Base-by-base conservation (phyloP, 2,329 filamentous ascomycete species). In the Trichoderma sp. region DNA sequence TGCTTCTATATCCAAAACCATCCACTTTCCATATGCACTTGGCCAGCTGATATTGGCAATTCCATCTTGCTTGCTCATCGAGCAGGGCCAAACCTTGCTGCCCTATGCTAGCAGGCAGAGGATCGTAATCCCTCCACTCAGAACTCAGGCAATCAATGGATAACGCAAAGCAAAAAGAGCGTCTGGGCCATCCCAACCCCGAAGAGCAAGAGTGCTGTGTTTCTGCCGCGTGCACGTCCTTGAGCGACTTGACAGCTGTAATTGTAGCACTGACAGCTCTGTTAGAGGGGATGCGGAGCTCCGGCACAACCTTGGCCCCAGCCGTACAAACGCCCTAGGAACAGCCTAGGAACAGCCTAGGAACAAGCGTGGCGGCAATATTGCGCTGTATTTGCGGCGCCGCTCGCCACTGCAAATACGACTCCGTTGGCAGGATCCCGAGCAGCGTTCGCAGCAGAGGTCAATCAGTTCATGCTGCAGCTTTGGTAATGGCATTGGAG, bases 251-350 rank as follows among this genome's bases (percentile, higher is more conserved):
- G 24, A 35, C 33, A 35, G 33, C 33, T 13, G 64, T 43, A 31
- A 60, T 53, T 37, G 29, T 40, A 53, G 55, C 10, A 37, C 29
- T 58, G 63, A 59, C 31, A 27, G 37, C 37, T 68, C 58, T 40
- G 10, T 4, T 40, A 21, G 35, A 29, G 57, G 35, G 53, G 29
- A 57, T 33, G 49, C 66, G 57, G 57, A 68, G 66, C 66, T 47
- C 56, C 47, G 49, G 58, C 58, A 56, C 49, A 68, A 56, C 58
- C 40, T 31, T 52, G 40, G 29, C 40, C 52, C 35, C 40, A 62
- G 67, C 29, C 35, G 21, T 37, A 52, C 57, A 43, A 56, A 27
- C 24, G 35, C 57, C 37, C 66, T 56, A 68, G 14, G 4, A 27
- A 27, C 27, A 27, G 27, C n/a, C n/a, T n/a, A n/a, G n/a, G n/a